A percentile compares a stretch with the other conserved stretches of the same genome.
phyloP scores from a whole-genome alignment of 257 asterid genomes.

The Plantago ovata region DNA sequence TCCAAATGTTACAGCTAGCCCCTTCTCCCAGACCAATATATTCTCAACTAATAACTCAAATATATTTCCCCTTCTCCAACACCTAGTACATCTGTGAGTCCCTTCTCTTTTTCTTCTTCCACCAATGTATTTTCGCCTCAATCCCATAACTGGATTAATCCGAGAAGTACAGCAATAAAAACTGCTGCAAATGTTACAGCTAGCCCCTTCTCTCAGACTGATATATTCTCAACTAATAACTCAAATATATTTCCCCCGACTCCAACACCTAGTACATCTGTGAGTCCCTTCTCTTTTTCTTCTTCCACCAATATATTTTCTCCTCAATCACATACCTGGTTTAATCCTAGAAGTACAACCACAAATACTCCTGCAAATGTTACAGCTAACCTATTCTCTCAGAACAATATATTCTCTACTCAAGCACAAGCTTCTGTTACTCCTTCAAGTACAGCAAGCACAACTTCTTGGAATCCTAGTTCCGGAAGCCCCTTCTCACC shows the following conservation, averaged over 20 bases:
- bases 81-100: not conserved
- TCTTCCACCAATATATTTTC: not conserved
- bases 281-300: too few species aligned
- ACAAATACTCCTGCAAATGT: not conserved
- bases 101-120: not conserved
- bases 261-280: too few species aligned
- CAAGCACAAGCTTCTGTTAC: conserved; percentile 1
- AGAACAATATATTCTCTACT: conserved; percentile 8
- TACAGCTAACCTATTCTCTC: not conserved
- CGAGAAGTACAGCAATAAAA: conserved; percentile 13
- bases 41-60: not conserved
- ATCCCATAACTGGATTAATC: conserved; percentile 1
- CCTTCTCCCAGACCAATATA: not conserved
- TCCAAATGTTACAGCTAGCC: conserved; percentile 1
- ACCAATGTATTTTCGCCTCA: conserved; percentile 8
- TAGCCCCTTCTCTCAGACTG: conserved; percentile 9
- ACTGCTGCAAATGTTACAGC: too few species aligned
- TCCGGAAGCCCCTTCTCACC: conserved; percentile 7
- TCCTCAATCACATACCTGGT: not conserved
- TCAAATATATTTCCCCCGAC: too few species aligned
- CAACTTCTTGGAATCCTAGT: conserved; percentile 8
- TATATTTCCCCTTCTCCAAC: not conserved
- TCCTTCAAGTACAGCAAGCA: conserved; percentile 14
- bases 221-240: too few species aligned
- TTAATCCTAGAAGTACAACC: too few species aligned